Evolutionary conservation across 1,284 basidiomycete species (phyloP).

Genomic region (Fomitopsis palustris): DNA sequence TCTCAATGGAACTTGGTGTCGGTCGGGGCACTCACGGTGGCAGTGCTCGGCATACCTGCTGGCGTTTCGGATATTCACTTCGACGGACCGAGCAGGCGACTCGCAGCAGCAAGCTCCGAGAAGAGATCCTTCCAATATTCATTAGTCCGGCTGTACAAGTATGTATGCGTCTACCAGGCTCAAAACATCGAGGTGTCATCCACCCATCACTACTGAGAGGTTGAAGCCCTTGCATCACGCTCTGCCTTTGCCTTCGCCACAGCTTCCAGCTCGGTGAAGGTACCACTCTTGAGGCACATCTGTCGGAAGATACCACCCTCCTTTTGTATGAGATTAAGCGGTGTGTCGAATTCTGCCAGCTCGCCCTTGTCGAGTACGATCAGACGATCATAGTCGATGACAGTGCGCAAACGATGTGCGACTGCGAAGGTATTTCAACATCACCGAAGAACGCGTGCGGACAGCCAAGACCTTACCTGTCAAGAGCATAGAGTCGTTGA

Average conservation of each 20-base stretch:
- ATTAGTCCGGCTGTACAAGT: not conserved
- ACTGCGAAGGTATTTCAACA: conserved; percentile 30
- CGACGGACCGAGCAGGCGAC: no score
- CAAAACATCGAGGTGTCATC: not conserved
- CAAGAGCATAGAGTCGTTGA: conserved; percentile 56
- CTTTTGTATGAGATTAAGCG: conserved; percentile 70
- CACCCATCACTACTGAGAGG: not conserved
- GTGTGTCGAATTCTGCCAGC: conserved; percentile 83
- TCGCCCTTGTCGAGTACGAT: conserved; percentile 81
- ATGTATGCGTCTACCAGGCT: not conserved
- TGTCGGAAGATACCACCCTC: conserved; percentile 72
- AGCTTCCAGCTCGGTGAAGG: conserved; percentile 64
- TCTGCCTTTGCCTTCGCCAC: conserved; percentile 46
- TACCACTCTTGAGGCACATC: conserved; percentile 83
- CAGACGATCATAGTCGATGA: conserved; percentile 78
- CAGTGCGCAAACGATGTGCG: conserved; percentile 68
- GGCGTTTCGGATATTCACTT: no score
- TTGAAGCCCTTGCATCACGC: conserved; percentile 4
- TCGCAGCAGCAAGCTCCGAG: no score
- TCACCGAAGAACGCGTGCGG: not conserved
- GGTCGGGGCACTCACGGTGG: no score
- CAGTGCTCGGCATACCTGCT: no score
- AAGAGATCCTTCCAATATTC: not conserved
- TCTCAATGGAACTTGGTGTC: no score
- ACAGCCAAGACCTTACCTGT: conserved; percentile 40